Conservation (phyloP, 2,329 filamentous ascomycete species). For the Cladosporium sp. region DNA sequence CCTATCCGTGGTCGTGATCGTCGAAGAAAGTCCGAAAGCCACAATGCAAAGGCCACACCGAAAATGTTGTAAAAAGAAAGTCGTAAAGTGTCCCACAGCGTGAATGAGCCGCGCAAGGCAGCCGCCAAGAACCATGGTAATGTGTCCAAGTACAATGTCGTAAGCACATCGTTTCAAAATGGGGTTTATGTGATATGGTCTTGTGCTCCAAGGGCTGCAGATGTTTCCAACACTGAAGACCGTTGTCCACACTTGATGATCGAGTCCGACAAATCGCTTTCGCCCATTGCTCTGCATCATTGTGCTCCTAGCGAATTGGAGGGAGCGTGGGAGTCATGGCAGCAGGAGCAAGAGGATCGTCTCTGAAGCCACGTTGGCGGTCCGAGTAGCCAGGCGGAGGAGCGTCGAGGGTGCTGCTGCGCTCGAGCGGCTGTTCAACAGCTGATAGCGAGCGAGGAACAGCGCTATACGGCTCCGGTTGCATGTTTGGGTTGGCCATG, state of each 20-base stretch:
- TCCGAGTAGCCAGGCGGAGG: slow-evolving; percentile 17
- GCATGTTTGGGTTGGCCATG: slow-evolving; percentile 4
- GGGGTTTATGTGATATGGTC: background rate
- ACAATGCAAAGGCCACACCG: background rate
- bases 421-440: background rate
- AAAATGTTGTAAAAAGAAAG: background rate
- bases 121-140: background rate
- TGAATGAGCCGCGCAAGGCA: background rate
- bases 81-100: background rate
- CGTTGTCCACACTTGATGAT: background rate
- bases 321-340: background rate
- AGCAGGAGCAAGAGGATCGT: background rate
- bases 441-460: background rate
- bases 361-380: background rate
- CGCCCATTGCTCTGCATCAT: background rate
- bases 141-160: background rate
- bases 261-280: background rate
- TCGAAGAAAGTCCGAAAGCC: background rate
- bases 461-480: background rate
- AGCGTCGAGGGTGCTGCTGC: slow-evolving; percentile 6
- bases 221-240: background rate
- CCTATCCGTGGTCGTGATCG: background rate
- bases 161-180: background rate
- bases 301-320: background rate
- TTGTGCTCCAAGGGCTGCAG: background rate